Percentiles rank a stretch among this genome's conserved stretches.
Evolutionary conservation across 306 rosid genomes (phyloP).

Genomic region (Casuarina glauca): DNA sequence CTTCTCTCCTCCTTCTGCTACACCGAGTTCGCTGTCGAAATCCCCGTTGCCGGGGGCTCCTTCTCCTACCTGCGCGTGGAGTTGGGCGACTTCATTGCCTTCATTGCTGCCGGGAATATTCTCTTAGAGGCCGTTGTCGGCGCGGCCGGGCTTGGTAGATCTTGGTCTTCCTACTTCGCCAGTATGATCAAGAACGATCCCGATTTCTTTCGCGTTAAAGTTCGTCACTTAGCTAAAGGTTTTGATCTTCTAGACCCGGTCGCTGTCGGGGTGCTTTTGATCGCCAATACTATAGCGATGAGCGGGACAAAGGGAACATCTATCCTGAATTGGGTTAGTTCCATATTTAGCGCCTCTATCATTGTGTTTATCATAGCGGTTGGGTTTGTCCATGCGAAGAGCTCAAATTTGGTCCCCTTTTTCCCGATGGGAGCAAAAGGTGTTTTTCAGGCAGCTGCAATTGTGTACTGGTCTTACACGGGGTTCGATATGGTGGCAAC

Average conservation of each 20-base stretch:
- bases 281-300: slow-evolving; percentile 63
- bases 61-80: slow-evolving; percentile 78
- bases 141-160: slow-evolving; percentile 75
- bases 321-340: slow-evolving; percentile 57
- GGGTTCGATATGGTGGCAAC: slow-evolving; percentile 97
- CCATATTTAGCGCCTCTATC: slow-evolving; percentile 37
- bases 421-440: slow-evolving; percentile 65
- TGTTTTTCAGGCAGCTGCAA: slow-evolving; percentile 67
- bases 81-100: slow-evolving; percentile 76
- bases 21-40: slow-evolving; percentile 82
- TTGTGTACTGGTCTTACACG: slow-evolving; percentile 94
- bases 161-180: slow-evolving; percentile 85
- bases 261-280: slow-evolving; percentile 60
- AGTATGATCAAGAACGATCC: slow-evolving; percentile 51
- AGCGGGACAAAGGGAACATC: slow-evolving; percentile 72
- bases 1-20: slow-evolving; percentile 84
- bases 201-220: slow-evolving; percentile 56
- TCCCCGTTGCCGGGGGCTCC: slow-evolving; percentile 93
- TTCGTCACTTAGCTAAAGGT: slow-evolving; percentile 42
- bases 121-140: slow-evolving; percentile 81
- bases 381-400: slow-evolving; percentile 53
- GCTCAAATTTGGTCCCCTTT: slow-evolving; percentile 54
- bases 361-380: slow-evolving; percentile 48
- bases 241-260: slow-evolving; percentile 71
- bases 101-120: slow-evolving; percentile 80